phyloP scores from a whole-genome alignment of 2,329 filamentous ascomycete species.

The Dothideomycetes sp. region DNA sequence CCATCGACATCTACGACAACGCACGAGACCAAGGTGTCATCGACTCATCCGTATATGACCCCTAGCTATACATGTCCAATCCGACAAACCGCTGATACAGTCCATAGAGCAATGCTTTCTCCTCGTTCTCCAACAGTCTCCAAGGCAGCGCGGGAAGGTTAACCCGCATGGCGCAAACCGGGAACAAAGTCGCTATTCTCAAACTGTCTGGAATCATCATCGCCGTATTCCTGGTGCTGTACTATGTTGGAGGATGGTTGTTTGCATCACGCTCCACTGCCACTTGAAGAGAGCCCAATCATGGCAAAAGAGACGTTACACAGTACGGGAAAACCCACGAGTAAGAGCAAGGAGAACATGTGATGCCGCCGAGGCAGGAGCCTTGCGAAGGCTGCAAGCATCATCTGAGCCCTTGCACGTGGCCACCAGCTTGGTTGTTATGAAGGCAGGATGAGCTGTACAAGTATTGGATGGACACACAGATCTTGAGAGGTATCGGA shows the following conservation, averaged over 20 bases:
- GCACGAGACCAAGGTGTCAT: constrained; percentile 81
- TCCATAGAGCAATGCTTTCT: constrained; percentile 74
- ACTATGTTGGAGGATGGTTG: constrained; percentile 47
- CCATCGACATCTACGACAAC: constrained; percentile 96
- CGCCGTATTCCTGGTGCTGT: constrained; percentile 62
- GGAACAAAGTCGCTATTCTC: constrained; percentile 83
- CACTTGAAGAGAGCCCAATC: constrained; percentile 64
- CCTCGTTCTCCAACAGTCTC: constrained; percentile 70
- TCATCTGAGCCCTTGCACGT: too few relatives aligned
- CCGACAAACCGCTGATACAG: background rate
- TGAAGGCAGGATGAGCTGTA: too few relatives aligned
- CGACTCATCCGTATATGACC: constrained; percentile 61
- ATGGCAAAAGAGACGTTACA: constrained; percentile 91
- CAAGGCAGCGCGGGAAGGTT: constrained; percentile 76
- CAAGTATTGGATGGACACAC: too few relatives aligned
- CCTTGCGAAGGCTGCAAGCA: too few relatives aligned
- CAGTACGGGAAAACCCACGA: too few relatives aligned
- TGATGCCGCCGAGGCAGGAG: too few relatives aligned
- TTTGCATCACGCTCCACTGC: constrained; percentile 19
- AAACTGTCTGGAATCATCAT: constrained; percentile 81
- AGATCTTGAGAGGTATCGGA: too few relatives aligned
- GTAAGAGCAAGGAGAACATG: too few relatives aligned
- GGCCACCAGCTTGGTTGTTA: too few relatives aligned
- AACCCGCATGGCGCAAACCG: constrained; percentile 80
- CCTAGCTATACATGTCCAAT: background rate